Evolutionary conservation across 208 protist species (phyloP).

Genomic region (Strigomonas culicis): DNA sequence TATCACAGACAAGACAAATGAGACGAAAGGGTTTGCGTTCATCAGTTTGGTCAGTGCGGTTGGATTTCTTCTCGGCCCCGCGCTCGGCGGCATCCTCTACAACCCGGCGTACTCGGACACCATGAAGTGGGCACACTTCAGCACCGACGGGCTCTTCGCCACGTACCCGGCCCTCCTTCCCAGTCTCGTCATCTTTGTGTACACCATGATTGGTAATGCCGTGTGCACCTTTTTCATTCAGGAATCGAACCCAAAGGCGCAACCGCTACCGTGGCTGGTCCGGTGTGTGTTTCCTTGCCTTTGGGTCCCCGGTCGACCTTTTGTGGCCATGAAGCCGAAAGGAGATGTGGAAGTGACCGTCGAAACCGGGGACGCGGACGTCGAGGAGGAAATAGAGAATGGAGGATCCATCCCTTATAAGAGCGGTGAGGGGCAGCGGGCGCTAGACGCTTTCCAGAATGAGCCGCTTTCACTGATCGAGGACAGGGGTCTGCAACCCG

Average conservation of each 20-base stretch:
- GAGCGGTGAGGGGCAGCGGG: no score
- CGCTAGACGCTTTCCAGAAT: no score
- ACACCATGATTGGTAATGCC: slow-evolving; percentile 47
- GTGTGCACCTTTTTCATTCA: slow-evolving; percentile 52
- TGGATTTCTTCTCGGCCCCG: slow-evolving; percentile 55
- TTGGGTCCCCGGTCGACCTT: no score
- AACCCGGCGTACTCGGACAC: slow-evolving; percentile 30
- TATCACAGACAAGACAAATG: slow-evolving; percentile 65
- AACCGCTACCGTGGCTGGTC: slow-evolving; percentile 37
- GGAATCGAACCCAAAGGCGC: slow-evolving; percentile 54
- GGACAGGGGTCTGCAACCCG: neutral
- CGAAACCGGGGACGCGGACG: no score
- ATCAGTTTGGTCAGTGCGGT: slow-evolving; percentile 87
- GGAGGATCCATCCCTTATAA: no score
- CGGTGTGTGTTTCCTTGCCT: slow-evolving; percentile 24
- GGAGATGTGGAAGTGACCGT: no score
- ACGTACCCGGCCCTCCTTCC: slow-evolving; percentile 48
- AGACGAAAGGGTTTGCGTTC: slow-evolving; percentile 92
- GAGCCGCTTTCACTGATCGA: neutral
- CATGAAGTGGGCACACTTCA: slow-evolving; percentile 28
- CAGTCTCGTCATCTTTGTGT: slow-evolving; percentile 39
- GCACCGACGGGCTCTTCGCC: slow-evolving; percentile 36
- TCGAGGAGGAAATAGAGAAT: no score
- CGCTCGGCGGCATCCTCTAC: slow-evolving; percentile 59
- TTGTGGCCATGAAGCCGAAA: no score